These are phyloP conservation scores for Iris macrosiphon DNA, from an alignment of 106 monocot genomes.

Conservation along the genomic window DNA sequence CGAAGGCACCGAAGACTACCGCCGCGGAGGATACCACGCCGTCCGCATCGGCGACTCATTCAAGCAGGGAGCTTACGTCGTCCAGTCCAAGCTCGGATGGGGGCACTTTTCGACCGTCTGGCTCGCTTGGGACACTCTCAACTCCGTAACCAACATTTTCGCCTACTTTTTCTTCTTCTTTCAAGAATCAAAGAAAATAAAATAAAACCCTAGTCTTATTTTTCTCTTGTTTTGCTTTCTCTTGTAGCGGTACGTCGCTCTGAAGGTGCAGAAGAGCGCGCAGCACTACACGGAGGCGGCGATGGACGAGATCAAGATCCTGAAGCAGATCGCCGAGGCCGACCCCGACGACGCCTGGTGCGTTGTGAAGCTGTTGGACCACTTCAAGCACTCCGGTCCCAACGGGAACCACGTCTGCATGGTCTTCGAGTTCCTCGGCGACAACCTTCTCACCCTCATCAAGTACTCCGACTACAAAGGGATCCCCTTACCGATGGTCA, in stretches of 20 bases:
- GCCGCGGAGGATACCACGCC: constrained; percentile 91
- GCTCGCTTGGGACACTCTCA: constrained; percentile 93
- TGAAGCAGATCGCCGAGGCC: constrained; percentile 92
- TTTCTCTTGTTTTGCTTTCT: constrained; percentile 9
- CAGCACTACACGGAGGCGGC: constrained; percentile 99
- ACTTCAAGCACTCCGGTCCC: constrained; percentile 97
- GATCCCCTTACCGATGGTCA: constrained; percentile 67
- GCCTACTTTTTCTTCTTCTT: neutral
- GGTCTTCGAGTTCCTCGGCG: constrained; percentile 96
- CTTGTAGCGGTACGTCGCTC: constrained; percentile 83
- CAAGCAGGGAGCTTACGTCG: constrained; percentile 89
- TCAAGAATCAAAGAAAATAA: too few relatives aligned
- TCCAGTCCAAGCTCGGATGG: constrained; percentile 98
- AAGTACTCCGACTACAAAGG: constrained; percentile 92
- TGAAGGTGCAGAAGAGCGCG: constrained; percentile 99
- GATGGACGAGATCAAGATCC: constrained; percentile 98
- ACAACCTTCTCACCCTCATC: constrained; percentile 91
- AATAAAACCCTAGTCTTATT: too few relatives aligned
- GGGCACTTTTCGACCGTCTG: constrained; percentile 99
- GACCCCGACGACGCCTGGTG: constrained; percentile 66
- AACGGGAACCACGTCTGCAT: constrained; percentile 97
- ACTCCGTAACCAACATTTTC: constrained; percentile 45
- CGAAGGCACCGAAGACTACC: constrained; percentile 94
- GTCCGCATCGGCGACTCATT: constrained; percentile 88
- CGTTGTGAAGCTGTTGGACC: constrained; percentile 95